phyloP scores from a whole-genome alignment of 768 basidiomycete genomes.

The Calocybe gangraenosa region DNA sequence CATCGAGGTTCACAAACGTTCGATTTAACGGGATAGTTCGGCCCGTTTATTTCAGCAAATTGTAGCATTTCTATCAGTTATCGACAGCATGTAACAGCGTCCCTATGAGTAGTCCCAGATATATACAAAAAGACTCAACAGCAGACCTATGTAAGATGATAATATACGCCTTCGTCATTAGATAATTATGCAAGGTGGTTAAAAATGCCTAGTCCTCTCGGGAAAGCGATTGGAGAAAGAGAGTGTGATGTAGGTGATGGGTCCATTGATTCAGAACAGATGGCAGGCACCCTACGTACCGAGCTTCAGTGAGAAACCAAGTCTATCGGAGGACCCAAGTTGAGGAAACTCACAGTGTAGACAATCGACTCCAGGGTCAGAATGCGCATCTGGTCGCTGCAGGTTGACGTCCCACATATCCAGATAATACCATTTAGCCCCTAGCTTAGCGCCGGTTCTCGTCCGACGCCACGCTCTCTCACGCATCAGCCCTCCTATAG shows the following conservation, averaged over 20 bases:
- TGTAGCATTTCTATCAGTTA: no score
- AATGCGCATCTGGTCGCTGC: constrained; percentile 25
- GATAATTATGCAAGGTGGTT: no score
- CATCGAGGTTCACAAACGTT: no score
- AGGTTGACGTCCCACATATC: constrained; percentile 23
- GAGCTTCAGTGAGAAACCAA: not conserved
- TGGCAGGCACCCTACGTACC: constrained; percentile 19
- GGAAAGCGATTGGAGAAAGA: constrained; percentile 13
- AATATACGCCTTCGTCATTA: no score
- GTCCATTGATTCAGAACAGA: constrained; percentile 24
- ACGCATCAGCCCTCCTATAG: constrained; percentile 14
- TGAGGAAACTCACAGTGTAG: constrained; percentile 26
- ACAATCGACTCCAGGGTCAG: constrained; percentile 23
- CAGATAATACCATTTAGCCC: constrained; percentile 23
- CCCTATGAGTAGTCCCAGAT: no score
- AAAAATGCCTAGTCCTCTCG: constrained; percentile 2
- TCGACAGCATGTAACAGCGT: no score
- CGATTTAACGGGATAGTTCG: no score
- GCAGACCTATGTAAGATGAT: no score
- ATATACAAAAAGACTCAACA: no score
- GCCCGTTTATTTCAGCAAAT: no score
- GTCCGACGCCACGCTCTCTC: constrained; percentile 14
- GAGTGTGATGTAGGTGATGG: constrained; percentile 18
- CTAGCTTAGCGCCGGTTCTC: constrained; percentile 5
- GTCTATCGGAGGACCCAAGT: no score